Evolutionary conservation across 2,329 filamentous ascomycete species (phyloP), one percentile per base, ranked within the genome.

Genomic region (Sporothrix humicola): DNA sequence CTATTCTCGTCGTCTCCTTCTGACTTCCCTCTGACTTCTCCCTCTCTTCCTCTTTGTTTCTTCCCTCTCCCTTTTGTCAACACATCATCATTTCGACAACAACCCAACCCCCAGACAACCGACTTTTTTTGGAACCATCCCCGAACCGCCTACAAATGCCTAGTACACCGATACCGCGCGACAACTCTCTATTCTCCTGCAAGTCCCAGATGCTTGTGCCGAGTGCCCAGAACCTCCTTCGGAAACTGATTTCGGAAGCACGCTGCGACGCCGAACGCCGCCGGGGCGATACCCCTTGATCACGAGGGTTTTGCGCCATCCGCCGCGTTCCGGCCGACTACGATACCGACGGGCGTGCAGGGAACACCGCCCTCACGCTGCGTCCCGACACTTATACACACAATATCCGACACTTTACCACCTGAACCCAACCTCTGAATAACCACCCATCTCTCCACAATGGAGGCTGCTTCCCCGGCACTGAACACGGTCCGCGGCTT

Each of bases 231-330:
- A 82, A 84, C 80, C 82, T 83, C 76, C 82, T 85, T 77, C 83
- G 83, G 80, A 84, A 84, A 79, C 82, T 84, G 79, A 82, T 86
- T 77, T 85, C 83, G 77, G 83, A 87, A 80, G 82, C 83, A 78
- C 87, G 87, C 79, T 86, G 85, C 78, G 87, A 89, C 83, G 86
- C 87, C 75, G 85, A 89, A 83, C 87, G 87, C 79, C 87, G 87
- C 68, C 75, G 76, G 81, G 87, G 87, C 76, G 87, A 87, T 80
- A 72, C 10, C 52, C 72, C 72, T 74, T 75, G 73, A 75, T 61
- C 56, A 37, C 58, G 65, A 73, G 61, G 61, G 54, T 65, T 26
- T 20, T 44, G 31, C 31, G 52, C 37, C 37, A 56, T 48, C 59
- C n/a, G n/a, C 52, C 20, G 68, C 37, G 68, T 31, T 17, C 26